A percentile compares a stretch with the other conserved stretches of the same genome.
Conservation (phyloP, 208 protist genomes). For the Crithidia fasciculata region DNA sequence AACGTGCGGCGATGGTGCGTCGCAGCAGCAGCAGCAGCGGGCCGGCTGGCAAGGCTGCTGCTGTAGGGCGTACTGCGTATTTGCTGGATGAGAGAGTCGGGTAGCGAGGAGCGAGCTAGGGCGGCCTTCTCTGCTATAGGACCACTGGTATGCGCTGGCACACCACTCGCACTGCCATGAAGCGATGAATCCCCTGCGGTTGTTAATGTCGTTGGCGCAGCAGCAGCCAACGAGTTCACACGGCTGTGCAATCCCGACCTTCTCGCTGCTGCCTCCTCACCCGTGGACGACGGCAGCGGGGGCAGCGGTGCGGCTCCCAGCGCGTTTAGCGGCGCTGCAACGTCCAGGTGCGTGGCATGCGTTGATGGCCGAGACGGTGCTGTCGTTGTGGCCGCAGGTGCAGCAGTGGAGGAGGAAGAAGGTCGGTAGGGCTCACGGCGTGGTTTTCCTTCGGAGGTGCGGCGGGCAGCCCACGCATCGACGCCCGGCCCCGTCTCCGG, state of each 20-base stretch:
- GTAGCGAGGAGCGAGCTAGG: neutral
- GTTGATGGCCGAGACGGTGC: neutral
- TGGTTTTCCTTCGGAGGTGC: neutral
- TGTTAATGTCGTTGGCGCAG: no score
- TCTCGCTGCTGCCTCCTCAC: no score
- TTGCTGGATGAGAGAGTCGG: neutral
- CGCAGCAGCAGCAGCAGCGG: neutral
- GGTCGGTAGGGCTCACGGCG: constrained; percentile 17
- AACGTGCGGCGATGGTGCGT: constrained; percentile 2
- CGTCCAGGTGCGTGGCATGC: neutral
- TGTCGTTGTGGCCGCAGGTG: neutral
- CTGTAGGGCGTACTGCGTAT: neutral
- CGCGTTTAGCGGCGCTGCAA: neutral
- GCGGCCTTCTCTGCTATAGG: no score
- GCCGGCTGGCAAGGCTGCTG: neutral
- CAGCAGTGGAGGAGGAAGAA: neutral
- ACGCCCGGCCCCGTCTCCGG: neutral
- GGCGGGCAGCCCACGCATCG: neutral
- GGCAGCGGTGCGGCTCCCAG: neutral
- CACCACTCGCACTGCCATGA: no score
- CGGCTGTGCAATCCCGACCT: no score
- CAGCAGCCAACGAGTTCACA: no score
- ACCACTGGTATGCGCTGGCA: no score
- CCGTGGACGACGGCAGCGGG: neutral
- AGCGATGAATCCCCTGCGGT: no score